Base-by-base conservation (phyloP, 2,329 filamentous ascomycete species). In the Ceratocystis smalleyi region DNA sequence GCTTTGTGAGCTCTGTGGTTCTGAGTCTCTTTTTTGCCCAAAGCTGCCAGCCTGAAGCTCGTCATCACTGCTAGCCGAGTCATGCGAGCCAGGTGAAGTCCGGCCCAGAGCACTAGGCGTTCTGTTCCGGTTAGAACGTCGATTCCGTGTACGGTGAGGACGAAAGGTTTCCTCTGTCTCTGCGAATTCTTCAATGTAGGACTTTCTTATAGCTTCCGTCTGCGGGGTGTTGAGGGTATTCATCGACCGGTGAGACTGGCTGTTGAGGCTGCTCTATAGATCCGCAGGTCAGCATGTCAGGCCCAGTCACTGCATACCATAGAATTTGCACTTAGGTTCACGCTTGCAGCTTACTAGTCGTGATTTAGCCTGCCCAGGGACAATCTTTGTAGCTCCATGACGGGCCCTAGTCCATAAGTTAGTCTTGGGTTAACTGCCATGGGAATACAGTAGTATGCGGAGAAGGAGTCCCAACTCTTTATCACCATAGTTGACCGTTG, bases 41-140 rank as follows among this genome's bases (percentile, higher is more conserved):
- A 24, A 17, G 10, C 15, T 30, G 10, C 24, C 22, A 22, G 5
- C 57, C 47, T 65, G 63, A 19, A 65, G 63, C 47, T 65, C 63
- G 35, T 65, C 63, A 32, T 32, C 40, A 43, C 60, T 60, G 40
- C 60, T 65, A 32, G 49, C 22, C 45, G 45, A 47, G 12, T 45
- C 51, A 15, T 30, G 43, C 7, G 32, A 17, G 47, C 43, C 40
- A 5, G 51, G 51, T 5, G 40, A 32, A 24, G n/a, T 15, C 15
- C 32, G 32, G 40, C n/a, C 30, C 3, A 51, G 19, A 15, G 10
- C 47, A 40, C 62, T 63, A n/a, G 54, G 15, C 15, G 54, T 57
- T 10, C 15, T 17, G 19, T 22, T 22, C 24, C 55, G 35, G 47
- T 27, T 43, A 30, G 51, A 45, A n/a, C 32, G n/a, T n/a, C 32